phyloP scores from a whole-genome alignment of 2,329 filamentous ascomycete genomes.

The Scedosporium apiospermum region DNA sequence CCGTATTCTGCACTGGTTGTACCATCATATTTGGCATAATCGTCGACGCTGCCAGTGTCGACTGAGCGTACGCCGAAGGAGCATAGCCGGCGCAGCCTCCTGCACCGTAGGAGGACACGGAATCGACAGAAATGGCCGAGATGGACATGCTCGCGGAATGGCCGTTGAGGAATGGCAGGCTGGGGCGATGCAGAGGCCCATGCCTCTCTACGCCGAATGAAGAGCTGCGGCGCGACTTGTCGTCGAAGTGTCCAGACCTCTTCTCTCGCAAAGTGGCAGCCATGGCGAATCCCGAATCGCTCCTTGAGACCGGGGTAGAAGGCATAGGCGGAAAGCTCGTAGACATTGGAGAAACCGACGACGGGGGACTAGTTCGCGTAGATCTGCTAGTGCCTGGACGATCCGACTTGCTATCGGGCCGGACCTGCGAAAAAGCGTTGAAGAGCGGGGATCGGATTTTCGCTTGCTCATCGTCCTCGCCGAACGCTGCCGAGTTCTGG shows the following conservation, averaged over 20 bases:
- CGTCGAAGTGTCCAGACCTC: conserved; percentile 84
- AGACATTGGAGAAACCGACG: conserved; percentile 67
- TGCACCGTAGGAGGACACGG: conserved; percentile 60
- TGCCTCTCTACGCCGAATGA: conserved; percentile 76
- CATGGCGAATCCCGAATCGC: conserved; percentile 83
- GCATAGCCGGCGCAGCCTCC: conserved; percentile 58
- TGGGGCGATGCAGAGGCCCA: conserved; percentile 57
- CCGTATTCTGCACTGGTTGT: conserved; percentile 69
- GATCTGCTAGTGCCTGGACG: conserved; percentile 69
- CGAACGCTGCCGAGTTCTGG: conserved; percentile 83
- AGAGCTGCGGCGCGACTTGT: conserved; percentile 77
- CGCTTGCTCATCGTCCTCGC: conserved; percentile 43
- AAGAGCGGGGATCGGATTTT: conserved; percentile 60
- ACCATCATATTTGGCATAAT: conserved; percentile 80
- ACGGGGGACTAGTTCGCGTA: conserved; percentile 50
- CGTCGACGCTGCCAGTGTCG: conserved; percentile 76
- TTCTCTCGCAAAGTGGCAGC: conserved; percentile 86
- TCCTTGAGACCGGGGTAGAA: conserved; percentile 71
- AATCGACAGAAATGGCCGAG: conserved; percentile 50
- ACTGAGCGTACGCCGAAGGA: conserved; percentile 75
- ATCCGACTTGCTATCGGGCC: conserved; percentile 58
- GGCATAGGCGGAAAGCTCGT: conserved; percentile 68
- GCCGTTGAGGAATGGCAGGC: conserved; percentile 62
- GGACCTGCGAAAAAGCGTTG: conserved; percentile 81
- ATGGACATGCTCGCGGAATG: conserved; percentile 51